A percentile compares a stretch with the other conserved stretches of the same genome.
These are phyloP conservation scores for Cladosporium oxysporum DNA, from an alignment of 2,329 filamentous ascomycete genomes.

Conservation along the genomic window DNA sequence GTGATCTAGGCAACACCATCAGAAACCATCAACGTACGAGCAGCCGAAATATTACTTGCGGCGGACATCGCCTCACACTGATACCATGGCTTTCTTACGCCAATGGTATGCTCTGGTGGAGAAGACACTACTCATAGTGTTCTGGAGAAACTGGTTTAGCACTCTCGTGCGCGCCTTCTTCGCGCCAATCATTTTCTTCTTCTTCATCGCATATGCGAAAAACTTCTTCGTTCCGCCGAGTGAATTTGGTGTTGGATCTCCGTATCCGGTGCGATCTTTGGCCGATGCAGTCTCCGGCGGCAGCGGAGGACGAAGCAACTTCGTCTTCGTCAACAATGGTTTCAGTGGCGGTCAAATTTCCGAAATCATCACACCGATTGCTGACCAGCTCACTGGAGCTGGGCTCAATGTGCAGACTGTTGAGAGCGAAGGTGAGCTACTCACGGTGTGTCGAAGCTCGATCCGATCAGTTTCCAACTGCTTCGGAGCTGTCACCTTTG, in stretches of 20 bases:
- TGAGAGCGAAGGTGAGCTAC: slow-evolving; percentile 58
- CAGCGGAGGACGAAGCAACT: slow-evolving; percentile 61
- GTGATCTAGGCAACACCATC: background rate
- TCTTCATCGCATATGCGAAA: slow-evolving; percentile 65
- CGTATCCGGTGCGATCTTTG: slow-evolving; percentile 64
- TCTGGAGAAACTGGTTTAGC: slow-evolving; percentile 56
- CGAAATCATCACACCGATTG: slow-evolving; percentile 65
- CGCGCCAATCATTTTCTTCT: slow-evolving; percentile 55
- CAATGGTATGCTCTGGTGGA: slow-evolving; percentile 59
- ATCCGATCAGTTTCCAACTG: slow-evolving; percentile 66
- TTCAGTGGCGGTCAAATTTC: slow-evolving; percentile 68
- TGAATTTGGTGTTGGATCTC: slow-evolving; percentile 68
- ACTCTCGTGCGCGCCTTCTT: slow-evolving; percentile 58
- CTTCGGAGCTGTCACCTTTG: slow-evolving; percentile 73
- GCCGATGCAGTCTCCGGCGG: slow-evolving; percentile 62
- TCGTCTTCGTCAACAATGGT: slow-evolving; percentile 79
- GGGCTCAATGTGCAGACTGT: slow-evolving; percentile 60
- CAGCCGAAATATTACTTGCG: background rate
- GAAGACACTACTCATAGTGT: slow-evolving; percentile 59
- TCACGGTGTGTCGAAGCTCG: slow-evolving; percentile 60
- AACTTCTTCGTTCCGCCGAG: slow-evolving; percentile 82
- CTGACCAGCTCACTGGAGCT: slow-evolving; percentile 56
- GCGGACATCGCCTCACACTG: background rate
- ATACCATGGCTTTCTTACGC: slow-evolving; percentile 34
- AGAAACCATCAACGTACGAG: background rate